Evolutionary conservation across 2,329 filamentous ascomycete species (phyloP).

Genomic region (Elsinoe batatas): DNA sequence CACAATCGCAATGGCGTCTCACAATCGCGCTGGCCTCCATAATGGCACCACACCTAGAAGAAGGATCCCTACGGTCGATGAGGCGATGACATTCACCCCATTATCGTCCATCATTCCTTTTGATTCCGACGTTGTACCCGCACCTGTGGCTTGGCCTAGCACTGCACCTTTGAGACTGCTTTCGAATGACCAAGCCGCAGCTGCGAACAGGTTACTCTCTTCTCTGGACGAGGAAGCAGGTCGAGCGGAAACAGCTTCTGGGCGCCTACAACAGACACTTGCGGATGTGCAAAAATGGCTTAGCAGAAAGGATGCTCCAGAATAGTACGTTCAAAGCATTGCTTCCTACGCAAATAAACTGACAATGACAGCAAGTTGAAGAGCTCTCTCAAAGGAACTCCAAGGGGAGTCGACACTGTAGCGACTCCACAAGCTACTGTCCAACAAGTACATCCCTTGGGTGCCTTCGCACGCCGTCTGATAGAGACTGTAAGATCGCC

Average conservation of each 20-base stretch:
- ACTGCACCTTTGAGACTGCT: constrained; percentile 30
- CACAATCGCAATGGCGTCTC: background rate
- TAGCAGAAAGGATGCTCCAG: constrained; percentile 56
- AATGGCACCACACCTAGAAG: background rate
- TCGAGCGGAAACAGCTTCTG: constrained; percentile 48
- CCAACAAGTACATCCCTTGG: background rate
- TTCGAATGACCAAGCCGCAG: constrained; percentile 37
- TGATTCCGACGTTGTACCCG: constrained; percentile 43
- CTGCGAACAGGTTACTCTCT: constrained; percentile 47
- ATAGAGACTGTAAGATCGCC: background rate
- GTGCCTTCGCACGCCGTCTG: background rate
- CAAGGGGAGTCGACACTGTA: background rate
- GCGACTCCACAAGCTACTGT: background rate
- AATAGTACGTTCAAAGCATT: background rate
- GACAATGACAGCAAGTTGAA: background rate
- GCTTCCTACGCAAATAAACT: background rate
- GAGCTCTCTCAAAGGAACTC: background rate
- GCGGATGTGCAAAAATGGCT: constrained; percentile 67
- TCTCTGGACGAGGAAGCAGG: constrained; percentile 61
- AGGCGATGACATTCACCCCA: constrained; percentile 73
- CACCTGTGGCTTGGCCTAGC: constrained; percentile 34
- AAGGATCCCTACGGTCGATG: constrained; percentile 47
- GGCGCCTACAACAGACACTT: constrained; percentile 59
- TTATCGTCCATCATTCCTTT: constrained; percentile 73
- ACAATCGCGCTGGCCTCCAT: background rate